phyloP scores from a whole-genome alignment of 2,329 filamentous ascomycete genomes.

The Fusarium robinianum region DNA sequence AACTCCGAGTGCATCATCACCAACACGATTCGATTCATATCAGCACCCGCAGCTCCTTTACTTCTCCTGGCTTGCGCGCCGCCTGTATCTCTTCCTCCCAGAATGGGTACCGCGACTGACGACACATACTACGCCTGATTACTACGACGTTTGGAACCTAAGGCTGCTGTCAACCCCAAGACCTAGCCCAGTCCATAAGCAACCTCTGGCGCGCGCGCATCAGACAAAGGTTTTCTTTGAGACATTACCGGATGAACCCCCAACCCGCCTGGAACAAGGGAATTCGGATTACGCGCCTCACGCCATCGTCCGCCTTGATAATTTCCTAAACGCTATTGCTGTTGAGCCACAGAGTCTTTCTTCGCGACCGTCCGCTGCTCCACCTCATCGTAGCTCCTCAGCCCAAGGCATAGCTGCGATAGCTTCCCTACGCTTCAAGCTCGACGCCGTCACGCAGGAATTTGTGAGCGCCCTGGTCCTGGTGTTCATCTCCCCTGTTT shows the following conservation, averaged over 20 bases:
- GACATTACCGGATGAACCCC: constrained; percentile 19
- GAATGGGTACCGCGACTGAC: constrained; percentile 23
- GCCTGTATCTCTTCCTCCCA: constrained; percentile 13
- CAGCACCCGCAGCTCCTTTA: constrained; percentile 15
- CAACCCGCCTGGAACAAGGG: constrained; percentile 21
- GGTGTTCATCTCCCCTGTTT: constrained; percentile 4
- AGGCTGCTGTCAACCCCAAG: no score
- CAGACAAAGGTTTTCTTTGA: constrained; percentile 14
- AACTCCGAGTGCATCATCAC: constrained; percentile 27
- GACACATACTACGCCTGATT: constrained; percentile 20
- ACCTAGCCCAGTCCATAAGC: constrained; percentile 5
- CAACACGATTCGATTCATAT: constrained; percentile 9
- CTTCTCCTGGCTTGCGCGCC: constrained; percentile 17
- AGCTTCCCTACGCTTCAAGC: constrained; percentile 3
- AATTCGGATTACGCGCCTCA: no score
- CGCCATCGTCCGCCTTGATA: no score
- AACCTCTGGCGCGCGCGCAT: constrained; percentile 20
- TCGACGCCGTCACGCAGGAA: constrained; percentile 7
- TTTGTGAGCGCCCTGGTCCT: neutral
- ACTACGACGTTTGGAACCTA: no score
- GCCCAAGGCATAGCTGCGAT: constrained; percentile 12
- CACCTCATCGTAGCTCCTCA: constrained; percentile 2
- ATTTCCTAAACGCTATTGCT: constrained; percentile 13
- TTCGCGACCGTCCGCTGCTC: constrained; percentile 9
- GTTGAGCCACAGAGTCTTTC: constrained; percentile 20